These are phyloP conservation scores for Debaryomyces sp. DNA, from an alignment of 1,139 yeast species.

Conservation along the genomic window DNA sequence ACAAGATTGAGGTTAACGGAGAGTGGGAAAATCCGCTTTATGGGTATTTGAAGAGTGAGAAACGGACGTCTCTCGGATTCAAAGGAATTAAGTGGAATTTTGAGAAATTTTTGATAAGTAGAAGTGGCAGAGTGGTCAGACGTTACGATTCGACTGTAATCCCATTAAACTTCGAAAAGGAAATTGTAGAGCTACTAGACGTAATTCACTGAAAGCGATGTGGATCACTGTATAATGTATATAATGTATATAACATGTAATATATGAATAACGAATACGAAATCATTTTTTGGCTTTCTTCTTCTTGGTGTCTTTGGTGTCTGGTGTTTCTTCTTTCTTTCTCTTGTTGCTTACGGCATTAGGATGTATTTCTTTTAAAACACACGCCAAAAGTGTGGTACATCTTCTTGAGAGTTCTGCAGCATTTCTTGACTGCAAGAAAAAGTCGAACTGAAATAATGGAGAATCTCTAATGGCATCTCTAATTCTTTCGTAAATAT, in stretches of 20 bases:
- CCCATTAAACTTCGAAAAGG: conserved; percentile 59
- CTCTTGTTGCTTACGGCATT: conserved; percentile 18
- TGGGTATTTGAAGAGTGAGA: conserved; percentile 29
- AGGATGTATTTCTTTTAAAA: conserved; percentile 57
- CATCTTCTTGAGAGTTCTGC: conserved; percentile 71
- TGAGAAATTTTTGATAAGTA: conserved; percentile 82
- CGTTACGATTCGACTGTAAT: conserved; percentile 72
- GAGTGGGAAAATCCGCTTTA: conserved; percentile 31
- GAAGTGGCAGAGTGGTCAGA: conserved; percentile 68
- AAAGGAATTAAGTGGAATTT: conserved; percentile 92
- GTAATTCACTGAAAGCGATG: conserved; percentile 1
- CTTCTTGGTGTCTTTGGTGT: conserved; percentile 13
- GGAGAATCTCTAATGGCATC: conserved; percentile 63
- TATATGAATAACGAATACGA: conserved; percentile 3
- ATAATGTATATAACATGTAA: conserved; percentile 4
- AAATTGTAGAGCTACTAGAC: conserved; percentile 48
- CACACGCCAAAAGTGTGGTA: conserved; percentile 63
- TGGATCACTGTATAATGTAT: conserved; percentile 1
- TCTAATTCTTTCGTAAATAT: conserved; percentile 63
- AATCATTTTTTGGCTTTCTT: conserved; percentile 10
- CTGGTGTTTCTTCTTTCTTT: conserved; percentile 18
- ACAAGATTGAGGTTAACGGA: conserved; percentile 43
- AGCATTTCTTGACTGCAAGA: conserved; percentile 67
- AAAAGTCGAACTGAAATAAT: conserved; percentile 69
- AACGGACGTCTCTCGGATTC: conserved; percentile 67